A percentile compares a stretch with the other conserved stretches of the same genome.
phyloP scores from a whole-genome alignment of 2,329 filamentous ascomycete species.

The Plenodomus biglobosus region DNA sequence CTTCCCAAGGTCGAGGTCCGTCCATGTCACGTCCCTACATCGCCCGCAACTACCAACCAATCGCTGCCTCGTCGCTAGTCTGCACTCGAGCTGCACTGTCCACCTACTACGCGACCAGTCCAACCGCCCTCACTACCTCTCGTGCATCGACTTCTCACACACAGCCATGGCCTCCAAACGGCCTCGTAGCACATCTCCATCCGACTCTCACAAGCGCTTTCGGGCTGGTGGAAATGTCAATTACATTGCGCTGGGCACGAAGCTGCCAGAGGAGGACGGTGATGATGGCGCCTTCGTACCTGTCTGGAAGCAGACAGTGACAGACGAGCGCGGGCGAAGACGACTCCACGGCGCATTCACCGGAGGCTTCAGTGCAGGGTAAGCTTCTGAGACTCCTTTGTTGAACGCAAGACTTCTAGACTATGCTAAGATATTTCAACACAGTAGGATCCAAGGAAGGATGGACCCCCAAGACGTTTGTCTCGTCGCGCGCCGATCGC shows the following conservation, averaged over 20 bases:
- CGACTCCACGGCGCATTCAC: slow-evolving; percentile 95
- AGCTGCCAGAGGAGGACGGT: slow-evolving; percentile 73
- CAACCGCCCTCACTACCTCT: neutral
- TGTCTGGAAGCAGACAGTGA: slow-evolving; percentile 97
- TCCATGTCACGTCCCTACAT: neutral
- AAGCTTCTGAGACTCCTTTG: slow-evolving; percentile 45
- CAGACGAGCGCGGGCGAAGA: slow-evolving; percentile 86
- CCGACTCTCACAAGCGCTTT: slow-evolving; percentile 70
- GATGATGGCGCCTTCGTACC: slow-evolving; percentile 93
- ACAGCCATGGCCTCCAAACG: slow-evolving; percentile 40
- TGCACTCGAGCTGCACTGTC: neutral
- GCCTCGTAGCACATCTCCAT: slow-evolving; percentile 31
- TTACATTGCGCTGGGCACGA: slow-evolving; percentile 63
- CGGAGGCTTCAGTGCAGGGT: slow-evolving; percentile 95
- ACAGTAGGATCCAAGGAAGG: slow-evolving; percentile 98
- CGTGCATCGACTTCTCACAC: neutral
- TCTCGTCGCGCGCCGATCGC: slow-evolving; percentile 82
- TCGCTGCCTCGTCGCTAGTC: neutral
- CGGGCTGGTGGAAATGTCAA: slow-evolving; percentile 52
- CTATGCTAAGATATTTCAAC: slow-evolving; percentile 79
- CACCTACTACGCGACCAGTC: neutral
- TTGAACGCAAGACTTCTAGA: slow-evolving; percentile 37
- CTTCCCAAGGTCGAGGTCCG: neutral
- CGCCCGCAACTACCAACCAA: neutral
- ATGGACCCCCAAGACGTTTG: slow-evolving; percentile 90